Evolutionary conservation across 805 yeast genomes (phyloP), one percentile per base, ranked within the genome.

Genomic region (Metschnikowia lochheadii): DNA sequence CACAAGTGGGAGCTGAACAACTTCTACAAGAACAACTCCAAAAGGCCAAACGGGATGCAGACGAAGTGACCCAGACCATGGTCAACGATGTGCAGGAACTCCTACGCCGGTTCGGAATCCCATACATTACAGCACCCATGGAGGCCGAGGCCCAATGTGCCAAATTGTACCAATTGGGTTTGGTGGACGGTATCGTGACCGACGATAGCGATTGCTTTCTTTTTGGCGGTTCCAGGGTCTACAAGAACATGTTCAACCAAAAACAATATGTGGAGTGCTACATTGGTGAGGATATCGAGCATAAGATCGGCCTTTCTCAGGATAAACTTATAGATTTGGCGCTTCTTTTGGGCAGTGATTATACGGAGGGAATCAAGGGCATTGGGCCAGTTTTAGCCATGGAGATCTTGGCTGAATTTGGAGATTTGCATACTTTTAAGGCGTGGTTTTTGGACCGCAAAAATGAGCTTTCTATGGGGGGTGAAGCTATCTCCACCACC

Each of bases 71-170:
- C 0, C 79, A 80, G 6, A 80, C 80, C 1, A 94, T 94, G 97
- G 79, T 92, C 21, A 75, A 76, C 36, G 98, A 94, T 63, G 94
- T 96, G 17, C 97, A 94, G 67, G 96, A 90, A 55, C 72, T 94
- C 39, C 72, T 94, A 7, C 79, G 86, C 29, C 69, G 92, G 48
- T 94, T 94, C 73, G 99, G 99, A 1, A 87, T 94, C 4, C 99
- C 99, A 0, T 94, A 82, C 57, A 79, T 94, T 8, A 88, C 96
- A 0, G 97, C 99, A 0, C 99, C 99, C 0, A 89, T 89, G 91
- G 99, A 94, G 68, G 99, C 99, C 1, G 99, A 94, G 69, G 98
- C 99, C 0, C 99, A 94, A 62, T 94, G 99, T 69, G 97, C 96
- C 0, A 88, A 85, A 56, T 68, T 94, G 6, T 66, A 82, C 37